A percentile compares a stretch with the other conserved stretches of the same genome.
These are phyloP conservation scores for Rhizopus stolonifer DNA, from an alignment of 371 early-diverging fungal species.

Conservation along the genomic window DNA sequence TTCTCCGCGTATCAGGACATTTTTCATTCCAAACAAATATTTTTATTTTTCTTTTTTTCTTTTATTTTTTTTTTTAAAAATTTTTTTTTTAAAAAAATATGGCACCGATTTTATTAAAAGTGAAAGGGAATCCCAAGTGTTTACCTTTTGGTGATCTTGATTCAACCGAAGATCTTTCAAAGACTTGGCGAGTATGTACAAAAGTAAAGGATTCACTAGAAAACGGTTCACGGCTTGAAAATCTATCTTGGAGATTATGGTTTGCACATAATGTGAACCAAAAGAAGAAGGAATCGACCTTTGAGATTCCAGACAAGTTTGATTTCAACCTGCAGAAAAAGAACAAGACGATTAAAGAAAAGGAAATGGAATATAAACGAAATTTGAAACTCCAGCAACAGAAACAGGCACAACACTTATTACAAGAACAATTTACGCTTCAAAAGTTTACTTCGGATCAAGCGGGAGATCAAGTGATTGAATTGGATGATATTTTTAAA, in stretches of 20 bases:
- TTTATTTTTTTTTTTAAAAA: background rate
- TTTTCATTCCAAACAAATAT: slow-evolving; percentile 5
- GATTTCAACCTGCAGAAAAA: slow-evolving; percentile 26
- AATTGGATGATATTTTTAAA: slow-evolving; percentile 46
- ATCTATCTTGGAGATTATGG: slow-evolving; percentile 87
- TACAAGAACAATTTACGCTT: slow-evolving; percentile 33
- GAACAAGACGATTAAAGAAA: slow-evolving; percentile 6
- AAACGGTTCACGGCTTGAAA: slow-evolving; percentile 82
- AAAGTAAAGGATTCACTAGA: slow-evolving; percentile 87
- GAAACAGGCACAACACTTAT: slow-evolving; percentile 17
- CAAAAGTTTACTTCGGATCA: slow-evolving; percentile 51
- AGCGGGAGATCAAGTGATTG: slow-evolving; percentile 42
- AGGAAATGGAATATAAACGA: slow-evolving; percentile 17
- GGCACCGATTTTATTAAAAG: slow-evolving; percentile 74
- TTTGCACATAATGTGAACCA: slow-evolving; percentile 67
- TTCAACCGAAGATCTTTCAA: slow-evolving; percentile 68
- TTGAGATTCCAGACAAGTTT: slow-evolving; percentile 25
- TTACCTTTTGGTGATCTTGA: slow-evolving; percentile 67
- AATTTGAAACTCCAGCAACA: slow-evolving; percentile 21
- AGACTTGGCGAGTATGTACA: slow-evolving; percentile 82
- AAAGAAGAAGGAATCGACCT: slow-evolving; percentile 14
- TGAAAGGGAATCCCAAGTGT: slow-evolving; percentile 66
- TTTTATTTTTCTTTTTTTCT: slow-evolving; percentile 3
- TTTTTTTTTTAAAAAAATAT: slow-evolving; percentile 28
- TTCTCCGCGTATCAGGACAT: slow-evolving; percentile 13